Evolutionary conservation across 1,284 basidiomycete species (phyloP).

Genomic region (Heterobasidion occidentale): DNA sequence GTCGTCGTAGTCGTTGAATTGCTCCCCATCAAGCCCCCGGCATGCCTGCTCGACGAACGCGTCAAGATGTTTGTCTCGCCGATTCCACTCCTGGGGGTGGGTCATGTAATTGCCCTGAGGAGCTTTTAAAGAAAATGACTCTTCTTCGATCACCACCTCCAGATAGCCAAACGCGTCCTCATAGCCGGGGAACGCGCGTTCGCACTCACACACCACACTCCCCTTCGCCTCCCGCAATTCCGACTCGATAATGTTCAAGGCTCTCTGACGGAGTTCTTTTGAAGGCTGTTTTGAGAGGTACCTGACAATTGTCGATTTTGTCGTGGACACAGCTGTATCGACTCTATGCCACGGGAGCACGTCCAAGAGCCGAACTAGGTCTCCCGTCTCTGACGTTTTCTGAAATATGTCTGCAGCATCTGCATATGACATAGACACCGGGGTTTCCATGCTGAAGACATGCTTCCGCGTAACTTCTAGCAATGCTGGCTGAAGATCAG

Average conservation of each 20-base stretch:
- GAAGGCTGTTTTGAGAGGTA: neutral
- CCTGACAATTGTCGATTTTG: neutral
- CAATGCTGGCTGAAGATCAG: neutral
- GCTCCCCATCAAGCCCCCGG: neutral
- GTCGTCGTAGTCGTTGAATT: neutral
- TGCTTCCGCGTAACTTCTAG: neutral
- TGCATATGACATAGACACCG: neutral
- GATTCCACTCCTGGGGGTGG: neutral
- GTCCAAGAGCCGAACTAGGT: neutral
- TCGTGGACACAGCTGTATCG: neutral
- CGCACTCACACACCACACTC: neutral
- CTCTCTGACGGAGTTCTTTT: neutral
- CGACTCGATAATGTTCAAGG: neutral
- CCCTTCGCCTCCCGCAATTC: neutral
- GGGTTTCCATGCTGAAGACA: neutral
- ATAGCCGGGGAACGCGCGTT: too few species aligned
- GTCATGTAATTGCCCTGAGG: neutral
- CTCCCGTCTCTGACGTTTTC: neutral
- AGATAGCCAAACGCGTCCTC: neutral
- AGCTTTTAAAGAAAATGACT: neutral
- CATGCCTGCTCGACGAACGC: neutral
- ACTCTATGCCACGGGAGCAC: neutral
- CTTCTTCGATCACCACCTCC: neutral
- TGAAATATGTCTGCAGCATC: neutral
- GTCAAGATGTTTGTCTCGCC: neutral